Conservation (phyloP, 768 basidiomycete genomes). For the Naganishia randhawae region DNA sequence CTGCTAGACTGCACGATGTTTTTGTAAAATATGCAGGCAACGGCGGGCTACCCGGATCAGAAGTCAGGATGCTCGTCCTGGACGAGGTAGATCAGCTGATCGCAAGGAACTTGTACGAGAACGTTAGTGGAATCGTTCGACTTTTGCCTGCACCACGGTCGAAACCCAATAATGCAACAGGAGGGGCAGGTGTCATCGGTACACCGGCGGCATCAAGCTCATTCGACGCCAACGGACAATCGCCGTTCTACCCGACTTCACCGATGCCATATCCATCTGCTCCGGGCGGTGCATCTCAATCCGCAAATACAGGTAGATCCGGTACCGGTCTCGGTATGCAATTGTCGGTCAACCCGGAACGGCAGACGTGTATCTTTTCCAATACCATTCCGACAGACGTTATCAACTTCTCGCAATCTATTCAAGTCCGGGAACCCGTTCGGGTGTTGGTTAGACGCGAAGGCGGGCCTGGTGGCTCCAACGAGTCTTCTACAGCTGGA, state of each 20-base stretch:
- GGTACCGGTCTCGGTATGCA: slow-evolving; percentile 50
- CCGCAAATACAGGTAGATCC: slow-evolving; percentile 25
- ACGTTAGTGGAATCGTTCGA: slow-evolving; percentile 88
- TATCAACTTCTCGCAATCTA: slow-evolving; percentile 85
- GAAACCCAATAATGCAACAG: slow-evolving; percentile 51
- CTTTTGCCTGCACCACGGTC: slow-evolving; percentile 76
- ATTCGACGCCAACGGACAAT: slow-evolving; percentile 46
- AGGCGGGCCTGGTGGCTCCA: slow-evolving; percentile 43
- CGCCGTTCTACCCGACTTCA: slow-evolving; percentile 51
- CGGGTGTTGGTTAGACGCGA: slow-evolving; percentile 88
- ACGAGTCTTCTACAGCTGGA: slow-evolving; percentile 46
- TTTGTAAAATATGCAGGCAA: slow-evolving; percentile 62
- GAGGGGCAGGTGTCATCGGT: slow-evolving; percentile 48
- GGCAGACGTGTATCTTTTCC: slow-evolving; percentile 56
- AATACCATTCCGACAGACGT: slow-evolving; percentile 92
- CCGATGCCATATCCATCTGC: slow-evolving; percentile 48
- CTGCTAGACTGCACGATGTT: slow-evolving; percentile 88
- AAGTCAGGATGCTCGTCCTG: slow-evolving; percentile 87
- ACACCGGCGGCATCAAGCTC: slow-evolving; percentile 40
- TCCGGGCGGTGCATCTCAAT: slow-evolving; percentile 35
- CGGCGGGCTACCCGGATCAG: slow-evolving; percentile 71
- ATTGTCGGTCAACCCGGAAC: slow-evolving; percentile 45
- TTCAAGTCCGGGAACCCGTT: slow-evolving; percentile 92
- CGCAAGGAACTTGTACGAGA: slow-evolving; percentile 88
- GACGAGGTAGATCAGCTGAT: slow-evolving; percentile 98